phyloP scores from a whole-genome alignment of 331 rosid genomes.

The Spiraea crenata region DNA sequence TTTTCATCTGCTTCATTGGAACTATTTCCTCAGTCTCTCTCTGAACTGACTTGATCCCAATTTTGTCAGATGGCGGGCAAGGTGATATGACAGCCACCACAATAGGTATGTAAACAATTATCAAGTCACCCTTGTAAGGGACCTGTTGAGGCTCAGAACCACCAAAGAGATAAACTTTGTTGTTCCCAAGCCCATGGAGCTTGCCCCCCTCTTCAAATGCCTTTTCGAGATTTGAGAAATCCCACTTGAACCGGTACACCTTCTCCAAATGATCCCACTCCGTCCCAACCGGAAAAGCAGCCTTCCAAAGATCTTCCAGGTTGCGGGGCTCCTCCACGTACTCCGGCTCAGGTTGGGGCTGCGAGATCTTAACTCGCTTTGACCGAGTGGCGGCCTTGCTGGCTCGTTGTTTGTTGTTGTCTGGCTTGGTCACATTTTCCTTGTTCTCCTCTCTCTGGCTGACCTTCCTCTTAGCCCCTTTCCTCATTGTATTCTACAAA shows the following conservation, averaged over 20 bases:
- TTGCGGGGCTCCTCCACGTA: conserved; percentile 87
- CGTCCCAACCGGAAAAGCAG: conserved; percentile 82
- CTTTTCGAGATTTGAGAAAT: conserved; percentile 91
- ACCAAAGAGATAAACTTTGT: conserved; percentile 82
- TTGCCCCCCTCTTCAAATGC: conserved; percentile 82
- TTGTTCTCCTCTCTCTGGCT: conserved; percentile 34
- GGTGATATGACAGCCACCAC: conserved; percentile 96
- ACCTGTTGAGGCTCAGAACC: conserved; percentile 93
- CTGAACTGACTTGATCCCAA: conserved; percentile 93
- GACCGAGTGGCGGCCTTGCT: conserved; percentile 30
- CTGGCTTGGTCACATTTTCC: conserved; percentile 1
- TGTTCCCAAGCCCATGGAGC: conserved; percentile 35
- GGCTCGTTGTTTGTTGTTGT: not conserved
- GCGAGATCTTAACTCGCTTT: conserved; percentile 50
- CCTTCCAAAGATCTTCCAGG: conserved; percentile 89
- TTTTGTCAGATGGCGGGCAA: conserved; percentile 90
- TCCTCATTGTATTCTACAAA: conserved; percentile 42
- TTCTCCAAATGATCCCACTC: conserved; percentile 95
- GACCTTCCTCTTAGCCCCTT: conserved; percentile 67
- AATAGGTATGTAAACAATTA: conserved; percentile 74
- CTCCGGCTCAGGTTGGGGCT: conserved; percentile 65
- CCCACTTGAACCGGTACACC: conserved; percentile 79
- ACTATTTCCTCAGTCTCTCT: conserved; percentile 89
- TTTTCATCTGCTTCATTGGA: conserved; percentile 96
- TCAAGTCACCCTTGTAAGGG: conserved; percentile 53